These are phyloP conservation scores for Colletotrichum horii DNA, from an alignment of 2,329 filamentous ascomycete species.

Conservation along the genomic window DNA sequence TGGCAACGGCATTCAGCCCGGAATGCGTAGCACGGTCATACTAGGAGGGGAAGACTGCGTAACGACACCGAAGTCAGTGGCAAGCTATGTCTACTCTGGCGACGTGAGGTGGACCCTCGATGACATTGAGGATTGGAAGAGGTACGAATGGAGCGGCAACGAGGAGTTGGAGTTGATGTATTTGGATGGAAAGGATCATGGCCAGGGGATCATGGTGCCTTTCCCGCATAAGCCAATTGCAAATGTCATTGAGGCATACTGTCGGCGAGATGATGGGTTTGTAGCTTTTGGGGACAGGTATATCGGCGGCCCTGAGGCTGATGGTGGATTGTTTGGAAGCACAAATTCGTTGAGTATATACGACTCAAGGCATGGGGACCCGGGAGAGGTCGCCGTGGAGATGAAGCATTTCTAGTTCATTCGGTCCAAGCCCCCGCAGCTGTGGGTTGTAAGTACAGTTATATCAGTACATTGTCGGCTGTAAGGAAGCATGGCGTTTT, in stretches of 20 bases:
- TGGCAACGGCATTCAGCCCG: slow-evolving; percentile 31
- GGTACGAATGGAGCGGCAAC: slow-evolving; percentile 25
- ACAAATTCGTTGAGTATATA: not conserved
- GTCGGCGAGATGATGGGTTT: slow-evolving; percentile 8
- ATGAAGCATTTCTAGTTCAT: not conserved
- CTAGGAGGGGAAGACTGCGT: slow-evolving; percentile 28
- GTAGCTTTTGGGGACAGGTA: slow-evolving; percentile 6
- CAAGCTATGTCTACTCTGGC: slow-evolving; percentile 27
- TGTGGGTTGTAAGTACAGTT: not conserved
- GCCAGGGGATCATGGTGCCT: slow-evolving; percentile 22
- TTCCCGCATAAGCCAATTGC: slow-evolving; percentile 3
- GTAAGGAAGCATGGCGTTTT: not conserved
- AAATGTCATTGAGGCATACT: slow-evolving; percentile 14
- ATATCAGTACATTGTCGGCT: not conserved
- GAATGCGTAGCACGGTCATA: slow-evolving; percentile 27
- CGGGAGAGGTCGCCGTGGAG: not conserved
- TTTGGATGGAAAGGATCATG: slow-evolving; percentile 27
- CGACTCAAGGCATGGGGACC: not conserved
- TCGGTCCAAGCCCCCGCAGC: not conserved
- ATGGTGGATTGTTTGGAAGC: not conserved
- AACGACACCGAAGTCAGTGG: slow-evolving; percentile 22
- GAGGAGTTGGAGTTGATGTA: slow-evolving; percentile 28
- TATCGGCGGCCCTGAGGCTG: slow-evolving; percentile 3
- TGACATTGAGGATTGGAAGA: slow-evolving; percentile 2
- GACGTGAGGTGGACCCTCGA: slow-evolving; percentile 13